phyloP scores from a whole-genome alignment of 352 stramenopile species.

The Globisporangium cylindrosporum region DNA sequence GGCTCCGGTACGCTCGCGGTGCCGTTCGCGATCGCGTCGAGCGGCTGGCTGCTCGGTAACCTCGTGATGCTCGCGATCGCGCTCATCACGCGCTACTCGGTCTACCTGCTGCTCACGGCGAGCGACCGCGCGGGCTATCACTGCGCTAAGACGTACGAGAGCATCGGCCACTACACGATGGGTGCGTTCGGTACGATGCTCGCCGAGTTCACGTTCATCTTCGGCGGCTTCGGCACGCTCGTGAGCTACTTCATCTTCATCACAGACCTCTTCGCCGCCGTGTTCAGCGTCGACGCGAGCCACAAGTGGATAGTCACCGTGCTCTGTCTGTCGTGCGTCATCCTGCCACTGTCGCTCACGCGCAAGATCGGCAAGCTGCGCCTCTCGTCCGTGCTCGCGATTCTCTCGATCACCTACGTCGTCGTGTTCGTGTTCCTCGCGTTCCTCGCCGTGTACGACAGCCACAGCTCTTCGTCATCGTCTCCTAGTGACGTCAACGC shows the following conservation, averaged over 20 bases:
- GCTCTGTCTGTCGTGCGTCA: constrained; percentile 28
- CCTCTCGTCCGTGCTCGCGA: constrained; percentile 54
- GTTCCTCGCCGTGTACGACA: constrained; percentile 34
- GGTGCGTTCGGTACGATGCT: constrained; percentile 50
- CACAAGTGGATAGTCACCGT: constrained; percentile 65
- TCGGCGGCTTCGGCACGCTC: constrained; percentile 76
- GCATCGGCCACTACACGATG: constrained; percentile 71
- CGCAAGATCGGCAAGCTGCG: constrained; percentile 61
- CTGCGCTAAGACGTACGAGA: constrained; percentile 75
- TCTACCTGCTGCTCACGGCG: constrained; percentile 57
- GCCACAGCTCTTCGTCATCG: not conserved
- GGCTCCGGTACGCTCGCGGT: constrained; percentile 71
- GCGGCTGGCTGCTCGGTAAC: constrained; percentile 67
- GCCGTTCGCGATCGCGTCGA: constrained; percentile 69
- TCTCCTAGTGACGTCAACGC: not conserved
- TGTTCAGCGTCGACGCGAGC: constrained; percentile 29
- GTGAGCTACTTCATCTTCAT: constrained; percentile 84
- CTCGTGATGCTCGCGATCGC: constrained; percentile 66
- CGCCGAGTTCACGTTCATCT: constrained; percentile 83
- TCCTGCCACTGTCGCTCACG: constrained; percentile 61
- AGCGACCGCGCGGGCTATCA: constrained; percentile 58
- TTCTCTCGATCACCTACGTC: constrained; percentile 69
- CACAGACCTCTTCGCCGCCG: constrained; percentile 61
- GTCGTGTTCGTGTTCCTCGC: constrained; percentile 58
- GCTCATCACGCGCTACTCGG: constrained; percentile 75